Conservation (phyloP, 1,139 yeast genomes). For the Kurtzmaniella quercitrusa region DNA sequence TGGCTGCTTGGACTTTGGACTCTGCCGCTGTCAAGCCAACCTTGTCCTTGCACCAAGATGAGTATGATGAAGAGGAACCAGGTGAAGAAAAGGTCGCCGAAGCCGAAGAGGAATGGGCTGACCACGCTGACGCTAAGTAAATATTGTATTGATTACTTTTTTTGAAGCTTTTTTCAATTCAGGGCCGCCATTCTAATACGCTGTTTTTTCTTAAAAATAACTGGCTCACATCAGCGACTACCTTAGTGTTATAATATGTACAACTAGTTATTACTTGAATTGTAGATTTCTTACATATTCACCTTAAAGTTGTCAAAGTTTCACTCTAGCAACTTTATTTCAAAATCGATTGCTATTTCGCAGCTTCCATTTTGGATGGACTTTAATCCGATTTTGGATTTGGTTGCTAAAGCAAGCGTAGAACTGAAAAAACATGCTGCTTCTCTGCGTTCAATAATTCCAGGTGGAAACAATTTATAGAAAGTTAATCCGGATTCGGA, state of each 20-base stretch:
- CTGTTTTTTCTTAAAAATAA: not conserved
- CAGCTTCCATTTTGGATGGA: not conserved
- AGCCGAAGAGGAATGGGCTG: constrained; percentile 40
- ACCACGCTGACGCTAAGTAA: constrained; percentile 30
- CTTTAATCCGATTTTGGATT: not conserved
- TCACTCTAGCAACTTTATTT: not conserved
- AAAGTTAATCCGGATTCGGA: not conserved
- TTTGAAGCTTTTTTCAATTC: not conserved
- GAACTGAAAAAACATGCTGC: not conserved
- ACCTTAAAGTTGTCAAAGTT: too few relatives aligned
- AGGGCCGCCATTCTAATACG: constrained; percentile 1
- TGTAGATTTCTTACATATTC: too few relatives aligned
- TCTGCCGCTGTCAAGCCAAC: constrained; percentile 95
- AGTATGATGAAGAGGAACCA: constrained; percentile 59
- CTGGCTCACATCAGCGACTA: not conserved
- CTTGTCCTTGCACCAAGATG: constrained; percentile 79
- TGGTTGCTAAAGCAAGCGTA: not conserved
- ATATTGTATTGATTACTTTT: not conserved
- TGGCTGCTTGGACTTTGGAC: constrained; percentile 95
- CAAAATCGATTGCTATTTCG: not conserved
- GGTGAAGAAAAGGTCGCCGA: constrained; percentile 52
- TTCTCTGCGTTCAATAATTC: not conserved
- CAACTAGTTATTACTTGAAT: not conserved
- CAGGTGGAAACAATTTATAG: not conserved
- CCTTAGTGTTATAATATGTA: not conserved